A percentile compares a stretch with the other conserved stretches of the same genome.
Evolutionary conservation across 345 rosid species (phyloP).

Genomic region (Salix udensis): DNA sequence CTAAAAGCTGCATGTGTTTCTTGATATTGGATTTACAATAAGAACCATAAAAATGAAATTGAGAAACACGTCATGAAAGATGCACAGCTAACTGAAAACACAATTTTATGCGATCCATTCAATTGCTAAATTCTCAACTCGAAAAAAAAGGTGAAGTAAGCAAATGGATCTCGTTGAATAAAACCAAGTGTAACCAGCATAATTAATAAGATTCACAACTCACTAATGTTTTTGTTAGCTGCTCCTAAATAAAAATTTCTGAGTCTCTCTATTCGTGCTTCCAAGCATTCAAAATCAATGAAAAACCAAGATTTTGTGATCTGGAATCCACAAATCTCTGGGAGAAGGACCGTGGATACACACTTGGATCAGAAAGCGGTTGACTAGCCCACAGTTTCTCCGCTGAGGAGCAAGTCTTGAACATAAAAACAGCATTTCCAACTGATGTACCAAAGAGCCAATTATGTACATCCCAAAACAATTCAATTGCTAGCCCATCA

Average conservation of each 20-base stretch:
- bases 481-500: constrained; percentile 70
- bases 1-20: constrained; percentile 1
- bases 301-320: constrained; percentile 64
- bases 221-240: constrained; percentile 46
- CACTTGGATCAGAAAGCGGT: constrained; percentile 44
- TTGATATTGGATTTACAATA: neutral
- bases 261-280: constrained; percentile 66
- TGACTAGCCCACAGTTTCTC: constrained; percentile 71
- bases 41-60: constrained; percentile 1
- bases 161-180: constrained; percentile 26
- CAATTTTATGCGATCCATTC: constrained; percentile 28
- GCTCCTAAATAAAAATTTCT: constrained; percentile 33
- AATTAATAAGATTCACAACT: constrained; percentile 42
- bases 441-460: constrained; percentile 75
- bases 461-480: constrained; percentile 88
- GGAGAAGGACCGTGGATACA: constrained; percentile 52
- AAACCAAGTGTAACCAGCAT: constrained; percentile 39
- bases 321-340: constrained; percentile 61
- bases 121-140: constrained; percentile 27
- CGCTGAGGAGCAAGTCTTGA: constrained; percentile 67
- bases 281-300: constrained; percentile 83
- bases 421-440: constrained; percentile 88
- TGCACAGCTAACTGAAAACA: constrained; percentile 23
- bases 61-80: constrained; percentile 16
- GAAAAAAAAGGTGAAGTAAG: constrained; percentile 16